Evolutionary conservation across 257 asterid species (phyloP), one percentile per base, ranked within the genome.

Genomic region (Capsicum chinense): DNA sequence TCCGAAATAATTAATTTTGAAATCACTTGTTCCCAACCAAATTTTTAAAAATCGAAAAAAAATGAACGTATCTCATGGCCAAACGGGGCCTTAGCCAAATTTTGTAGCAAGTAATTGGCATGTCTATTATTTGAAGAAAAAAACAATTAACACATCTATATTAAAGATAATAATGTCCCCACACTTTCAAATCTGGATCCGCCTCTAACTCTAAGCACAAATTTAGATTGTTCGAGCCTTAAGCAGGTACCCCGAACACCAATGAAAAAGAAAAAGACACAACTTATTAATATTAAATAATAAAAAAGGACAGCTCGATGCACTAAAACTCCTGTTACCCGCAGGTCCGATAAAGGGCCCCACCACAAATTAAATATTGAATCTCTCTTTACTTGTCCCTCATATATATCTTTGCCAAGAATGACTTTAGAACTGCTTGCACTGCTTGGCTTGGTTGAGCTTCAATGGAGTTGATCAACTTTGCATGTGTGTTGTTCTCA

Each of bases 391-490:
- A 89, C 86, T 89, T 89, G 37, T 84, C 85, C 86, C 92, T 89
- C 87, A 87, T 81, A 64, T 87, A 89, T 71, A 89, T 89, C 89
- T 89, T 89, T 42, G 86, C 86, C 80, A 87, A 85, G 83, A 89
- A 89, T 12, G 89, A 89, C 67, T 83, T 87, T 52, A 89, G 44
- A 35, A 87, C 92, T 67, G 89, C 86, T 86, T 89, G 90, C 19
- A 86, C 90, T 12, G 90, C 89, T 76, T 63, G 63, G 47, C 83
- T 84, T 15, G 92, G 88, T 67, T 88, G 92, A 80, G 85, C 86
- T 19, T 84, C 87, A 62, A 89, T 89, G 16, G 56, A 83, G 19
- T 68, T 80, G 12, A 76, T 86, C 19, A 89, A 83, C 80, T 80
- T 85, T 83, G 84, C 84, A 19, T 86, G 85, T n/a, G 86, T 89